These are phyloP conservation scores for Colletotrichum cordylinicola DNA, from an alignment of 2,329 filamentous ascomycete species.

Conservation along the genomic window DNA sequence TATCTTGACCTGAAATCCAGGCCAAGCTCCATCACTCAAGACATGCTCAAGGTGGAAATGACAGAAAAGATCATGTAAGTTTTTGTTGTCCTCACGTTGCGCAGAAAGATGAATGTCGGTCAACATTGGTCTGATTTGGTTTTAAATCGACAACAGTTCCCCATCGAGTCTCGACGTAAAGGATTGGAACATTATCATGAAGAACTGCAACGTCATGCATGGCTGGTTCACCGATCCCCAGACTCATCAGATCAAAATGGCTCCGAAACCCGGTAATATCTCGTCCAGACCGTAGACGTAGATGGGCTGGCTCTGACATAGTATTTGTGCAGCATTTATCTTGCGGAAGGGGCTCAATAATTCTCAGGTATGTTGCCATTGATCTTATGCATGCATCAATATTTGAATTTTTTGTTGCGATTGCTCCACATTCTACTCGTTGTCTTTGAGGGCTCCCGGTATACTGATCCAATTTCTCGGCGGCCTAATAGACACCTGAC, in stretches of 20 bases:
- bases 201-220: conserved; percentile 5
- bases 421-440: background rate
- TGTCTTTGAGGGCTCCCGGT: background rate
- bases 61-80: background rate
- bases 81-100: background rate
- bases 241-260: background rate
- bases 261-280: background rate
- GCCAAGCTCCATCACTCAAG: background rate
- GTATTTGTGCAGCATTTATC: background rate
- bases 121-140: fast-evolving
- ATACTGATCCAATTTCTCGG: background rate
- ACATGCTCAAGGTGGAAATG: background rate
- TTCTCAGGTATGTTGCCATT: background rate
- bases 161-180: background rate
- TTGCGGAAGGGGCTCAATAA: background rate
- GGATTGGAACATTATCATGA: background rate
- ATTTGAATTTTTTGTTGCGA: too few species aligned
- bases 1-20: background rate
- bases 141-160: background rate
- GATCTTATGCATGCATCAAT: background rate
- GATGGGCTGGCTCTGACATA: background rate
- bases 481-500: background rate
- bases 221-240: background rate
- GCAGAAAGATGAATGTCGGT: background rate
- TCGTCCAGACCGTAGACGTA: background rate